Percentiles rank a stretch among this genome's conserved stretches.
Evolutionary conservation across 1,284 basidiomycete genomes (phyloP).

Genomic region (Leccinum pseudoinsigne): DNA sequence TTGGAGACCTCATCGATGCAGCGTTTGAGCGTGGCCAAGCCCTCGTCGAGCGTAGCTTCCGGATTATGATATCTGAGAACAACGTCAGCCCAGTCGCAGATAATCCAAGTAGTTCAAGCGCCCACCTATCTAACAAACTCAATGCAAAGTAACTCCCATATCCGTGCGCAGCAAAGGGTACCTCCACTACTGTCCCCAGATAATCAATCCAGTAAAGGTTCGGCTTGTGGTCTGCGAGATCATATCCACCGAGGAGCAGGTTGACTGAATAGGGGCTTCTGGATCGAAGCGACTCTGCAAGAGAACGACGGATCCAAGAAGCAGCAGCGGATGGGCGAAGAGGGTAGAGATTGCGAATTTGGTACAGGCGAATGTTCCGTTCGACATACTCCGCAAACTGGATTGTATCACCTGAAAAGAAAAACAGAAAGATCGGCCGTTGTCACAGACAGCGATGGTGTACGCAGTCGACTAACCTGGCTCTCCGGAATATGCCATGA

Average conservation of each 20-base stretch:
- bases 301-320: conserved; percentile 89
- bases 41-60: conserved; percentile 81
- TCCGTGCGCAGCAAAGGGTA: conserved; percentile 95
- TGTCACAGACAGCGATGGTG: neutral
- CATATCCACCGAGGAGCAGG: conserved; percentile 91
- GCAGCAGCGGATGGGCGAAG: conserved; percentile 91
- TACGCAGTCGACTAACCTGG: conserved; percentile 59
- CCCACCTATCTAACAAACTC: conserved; percentile 88
- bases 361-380: conserved; percentile 93
- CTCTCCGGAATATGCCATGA: conserved; percentile 96
- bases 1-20: conserved; percentile 90
- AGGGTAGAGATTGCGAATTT: conserved; percentile 91
- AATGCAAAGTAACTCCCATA: conserved; percentile 94
- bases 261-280: conserved; percentile 91
- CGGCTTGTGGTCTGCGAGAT: conserved; percentile 64
- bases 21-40: conserved; percentile 78
- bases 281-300: conserved; percentile 90
- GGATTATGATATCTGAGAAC: conserved; percentile 77
- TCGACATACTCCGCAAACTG: conserved; percentile 98
- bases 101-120: neutral
- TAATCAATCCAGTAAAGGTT: conserved; percentile 97
- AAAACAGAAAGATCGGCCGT: neutral
- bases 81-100: conserved; percentile 10
- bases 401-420: conserved; percentile 81
- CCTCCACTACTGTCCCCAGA: conserved; percentile 84